Percentiles rank a stretch among this genome's conserved stretches.
Conservation (phyloP, 352 stramenopile genomes). For the Stephanocyclus meneghinianus region DNA sequence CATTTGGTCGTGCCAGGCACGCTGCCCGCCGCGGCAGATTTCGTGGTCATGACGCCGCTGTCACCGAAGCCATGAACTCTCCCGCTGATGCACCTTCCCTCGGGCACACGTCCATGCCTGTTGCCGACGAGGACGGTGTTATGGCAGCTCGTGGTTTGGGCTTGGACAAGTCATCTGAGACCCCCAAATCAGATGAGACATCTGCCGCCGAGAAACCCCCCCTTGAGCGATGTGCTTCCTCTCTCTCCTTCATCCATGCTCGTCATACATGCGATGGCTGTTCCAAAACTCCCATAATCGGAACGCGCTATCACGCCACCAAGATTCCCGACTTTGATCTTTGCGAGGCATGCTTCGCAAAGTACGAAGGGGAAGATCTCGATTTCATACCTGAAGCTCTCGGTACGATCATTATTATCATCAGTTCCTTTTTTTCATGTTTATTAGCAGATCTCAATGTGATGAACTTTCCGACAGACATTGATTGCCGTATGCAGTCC, state of each 20-base stretch:
- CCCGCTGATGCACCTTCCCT: constrained; percentile 20
- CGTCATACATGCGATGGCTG: constrained; percentile 82
- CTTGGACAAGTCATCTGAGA: not conserved
- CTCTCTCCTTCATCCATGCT: constrained; percentile 75
- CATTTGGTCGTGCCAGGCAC: too few species aligned
- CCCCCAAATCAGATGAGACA: not conserved
- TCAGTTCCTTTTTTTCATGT: not conserved
- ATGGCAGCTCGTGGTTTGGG: not conserved
- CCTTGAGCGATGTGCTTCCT: not conserved
- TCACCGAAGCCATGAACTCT: not conserved
- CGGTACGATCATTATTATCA: constrained; percentile 35
- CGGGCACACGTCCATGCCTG: not conserved
- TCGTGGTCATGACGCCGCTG: too few species aligned
- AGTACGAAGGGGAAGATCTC: constrained; percentile 75
- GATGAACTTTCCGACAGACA: not conserved
- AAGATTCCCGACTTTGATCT: constrained; percentile 82
- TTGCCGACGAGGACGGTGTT: constrained; percentile 1
- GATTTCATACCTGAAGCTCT: constrained; percentile 69
- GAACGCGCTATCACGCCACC: constrained; percentile 71
- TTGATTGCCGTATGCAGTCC: constrained; percentile 65
- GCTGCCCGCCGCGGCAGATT: too few species aligned
- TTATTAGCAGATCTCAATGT: not conserved
- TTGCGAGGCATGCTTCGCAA: constrained; percentile 63
- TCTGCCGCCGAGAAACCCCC: not conserved
- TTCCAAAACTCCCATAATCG: constrained; percentile 76